Evolutionary conservation across 495 filamentous ascomycete species (phyloP).

Genomic region (Tetracladium setigerum): DNA sequence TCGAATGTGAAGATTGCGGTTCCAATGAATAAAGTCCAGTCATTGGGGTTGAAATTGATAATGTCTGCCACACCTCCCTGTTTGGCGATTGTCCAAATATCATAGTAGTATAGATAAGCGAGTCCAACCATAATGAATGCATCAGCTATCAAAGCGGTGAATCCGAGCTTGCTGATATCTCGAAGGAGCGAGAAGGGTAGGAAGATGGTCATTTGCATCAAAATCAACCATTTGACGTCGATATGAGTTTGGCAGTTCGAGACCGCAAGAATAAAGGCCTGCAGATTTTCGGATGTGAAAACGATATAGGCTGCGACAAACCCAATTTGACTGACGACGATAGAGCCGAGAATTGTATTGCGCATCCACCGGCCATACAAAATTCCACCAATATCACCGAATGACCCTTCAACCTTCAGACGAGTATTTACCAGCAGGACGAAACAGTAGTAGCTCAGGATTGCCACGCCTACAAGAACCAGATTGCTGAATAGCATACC

Average conservation of each 20-base stretch:
- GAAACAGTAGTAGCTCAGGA: constrained; percentile 92
- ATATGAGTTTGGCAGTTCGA: constrained; percentile 74
- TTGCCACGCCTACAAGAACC: constrained; percentile 75
- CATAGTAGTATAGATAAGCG: constrained; percentile 92
- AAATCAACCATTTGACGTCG: constrained; percentile 78
- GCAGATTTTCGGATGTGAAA: constrained; percentile 91
- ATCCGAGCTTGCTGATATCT: constrained; percentile 90
- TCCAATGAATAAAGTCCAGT: constrained; percentile 96
- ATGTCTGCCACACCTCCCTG: constrained; percentile 80
- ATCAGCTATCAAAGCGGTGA: constrained; percentile 86
- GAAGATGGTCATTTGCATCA: constrained; percentile 91
- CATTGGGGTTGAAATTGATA: constrained; percentile 71
- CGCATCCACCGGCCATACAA: constrained; percentile 91
- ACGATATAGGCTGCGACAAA: constrained; percentile 98
- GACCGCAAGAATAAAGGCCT: constrained; percentile 82
- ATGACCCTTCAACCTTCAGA: constrained; percentile 75
- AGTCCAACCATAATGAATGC: constrained; percentile 89
- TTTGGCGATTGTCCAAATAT: constrained; percentile 70
- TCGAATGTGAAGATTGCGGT: constrained; percentile 99
- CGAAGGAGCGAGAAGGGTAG: constrained; percentile 86
- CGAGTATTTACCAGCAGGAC: constrained; percentile 84
- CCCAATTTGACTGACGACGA: constrained; percentile 89
- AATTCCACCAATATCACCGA: constrained; percentile 90
- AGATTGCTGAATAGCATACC: constrained; percentile 95
- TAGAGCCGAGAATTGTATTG: constrained; percentile 75